Evolutionary conservation across 2,329 filamentous ascomycete species (phyloP).

Genomic region (Hymenotorrendiella dingleyae): DNA sequence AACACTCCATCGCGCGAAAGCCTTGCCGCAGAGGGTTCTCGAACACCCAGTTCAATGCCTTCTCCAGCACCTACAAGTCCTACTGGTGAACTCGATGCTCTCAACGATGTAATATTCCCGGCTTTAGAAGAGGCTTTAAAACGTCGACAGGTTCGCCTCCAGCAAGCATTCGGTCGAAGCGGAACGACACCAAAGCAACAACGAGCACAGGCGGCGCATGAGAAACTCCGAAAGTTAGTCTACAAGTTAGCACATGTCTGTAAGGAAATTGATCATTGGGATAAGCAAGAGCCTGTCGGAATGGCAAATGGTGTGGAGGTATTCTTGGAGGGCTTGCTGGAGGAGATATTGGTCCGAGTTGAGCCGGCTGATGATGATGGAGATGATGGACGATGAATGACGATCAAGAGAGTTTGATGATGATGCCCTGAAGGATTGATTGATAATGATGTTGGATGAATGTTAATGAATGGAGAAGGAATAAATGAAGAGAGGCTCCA

Average conservation of each 20-base stretch:
- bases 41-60: constrained; percentile 46
- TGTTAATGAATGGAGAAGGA: too few relatives aligned
- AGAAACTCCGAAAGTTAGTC: constrained; percentile 74
- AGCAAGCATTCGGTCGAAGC: constrained; percentile 30
- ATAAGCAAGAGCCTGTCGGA: constrained; percentile 79
- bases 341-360: constrained; percentile 88
- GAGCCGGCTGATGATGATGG: constrained; percentile 62
- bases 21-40: constrained; percentile 19
- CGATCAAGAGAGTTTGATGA: too few relatives aligned
- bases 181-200: constrained; percentile 55
- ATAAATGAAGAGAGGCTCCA: too few relatives aligned
- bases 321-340: constrained; percentile 85
- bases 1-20: constrained; percentile 28
- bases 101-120: constrained; percentile 87
- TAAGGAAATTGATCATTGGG: constrained; percentile 83
- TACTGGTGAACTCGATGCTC: constrained; percentile 71
- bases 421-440: too few relatives aligned
- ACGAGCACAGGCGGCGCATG: constrained; percentile 67
- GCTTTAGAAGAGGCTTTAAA: constrained; percentile 87
- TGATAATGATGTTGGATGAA: too few relatives aligned
- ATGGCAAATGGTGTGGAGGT: constrained; percentile 89
- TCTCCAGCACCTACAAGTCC: constrained; percentile 50
- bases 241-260: constrained; percentile 78
- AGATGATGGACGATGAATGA: constrained; percentile 21
- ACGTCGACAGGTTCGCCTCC: constrained; percentile 60